Percentiles rank a stretch among this genome's conserved stretches.
Conservation (phyloP, 306 rosid genomes). For the Prosopis cineraria region DNA sequence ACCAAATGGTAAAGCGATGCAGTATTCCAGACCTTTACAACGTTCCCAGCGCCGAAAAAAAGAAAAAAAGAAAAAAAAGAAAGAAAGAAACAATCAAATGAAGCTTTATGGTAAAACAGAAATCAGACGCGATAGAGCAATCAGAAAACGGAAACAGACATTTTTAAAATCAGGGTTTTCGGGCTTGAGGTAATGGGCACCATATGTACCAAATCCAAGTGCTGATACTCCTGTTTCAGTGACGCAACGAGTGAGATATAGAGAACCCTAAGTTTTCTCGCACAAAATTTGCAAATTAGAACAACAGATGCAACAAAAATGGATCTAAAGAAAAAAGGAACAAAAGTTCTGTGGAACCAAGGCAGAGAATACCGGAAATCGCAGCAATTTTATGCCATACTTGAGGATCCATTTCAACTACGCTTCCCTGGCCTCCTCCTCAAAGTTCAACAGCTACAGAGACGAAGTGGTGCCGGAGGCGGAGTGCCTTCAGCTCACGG, state of each 20-base stretch:
- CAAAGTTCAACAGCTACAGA: neutral
- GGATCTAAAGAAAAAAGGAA: neutral
- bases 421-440: neutral
- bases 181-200: constrained; percentile 87
- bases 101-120: constrained; percentile 29
- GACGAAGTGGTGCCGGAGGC: too few relatives aligned
- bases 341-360: neutral
- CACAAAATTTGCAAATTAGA: neutral
- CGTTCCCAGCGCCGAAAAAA: neutral
- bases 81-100: neutral
- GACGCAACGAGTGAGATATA: neutral
- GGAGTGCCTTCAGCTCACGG: neutral
- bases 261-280: constrained; percentile 1
- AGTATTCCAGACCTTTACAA: constrained; percentile 87
- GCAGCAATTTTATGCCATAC: constrained; percentile 95
- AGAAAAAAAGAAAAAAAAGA: neutral
- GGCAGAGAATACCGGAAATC: constrained; percentile 56
- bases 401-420: constrained; percentile 55
- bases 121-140: constrained; percentile 12
- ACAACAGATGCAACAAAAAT: neutral
- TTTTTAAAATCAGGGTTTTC: constrained; percentile 78
- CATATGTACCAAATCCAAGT: constrained; percentile 88
- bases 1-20: constrained; percentile 95
- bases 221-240: constrained; percentile 76
- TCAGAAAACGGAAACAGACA: constrained; percentile 35